Percentiles rank a stretch among this genome's conserved stretches.
Conservation (phyloP, 1,284 basidiomycete species). For the Marasmius fiardii region DNA sequence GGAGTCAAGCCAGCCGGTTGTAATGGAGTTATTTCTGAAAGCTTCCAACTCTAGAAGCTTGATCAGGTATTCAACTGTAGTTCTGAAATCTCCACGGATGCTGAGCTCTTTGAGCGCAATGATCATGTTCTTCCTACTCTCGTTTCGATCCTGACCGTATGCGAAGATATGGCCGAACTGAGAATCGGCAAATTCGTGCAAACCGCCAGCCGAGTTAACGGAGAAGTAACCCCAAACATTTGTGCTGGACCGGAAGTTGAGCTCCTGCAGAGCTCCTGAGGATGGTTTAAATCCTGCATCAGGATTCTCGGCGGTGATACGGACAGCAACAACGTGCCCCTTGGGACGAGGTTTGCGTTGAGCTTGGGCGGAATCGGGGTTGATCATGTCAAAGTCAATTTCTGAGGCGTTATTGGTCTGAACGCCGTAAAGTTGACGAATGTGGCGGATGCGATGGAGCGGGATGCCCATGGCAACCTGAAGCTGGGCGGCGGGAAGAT, state of each 20-base stretch:
- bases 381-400: constrained; percentile 95
- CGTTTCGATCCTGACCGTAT: constrained; percentile 94
- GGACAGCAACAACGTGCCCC: constrained; percentile 98
- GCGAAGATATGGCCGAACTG: constrained; percentile 99
- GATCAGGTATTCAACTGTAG: constrained; percentile 98
- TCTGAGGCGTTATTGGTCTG: constrained; percentile 84
- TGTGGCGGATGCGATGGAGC: constrained; percentile 93
- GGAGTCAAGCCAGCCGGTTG: constrained; percentile 98
- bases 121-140: constrained; percentile 99
- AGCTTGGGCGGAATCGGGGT: constrained; percentile 81
- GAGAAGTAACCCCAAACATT: constrained; percentile 99
- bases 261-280: constrained; percentile 93
- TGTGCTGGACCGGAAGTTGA: constrained; percentile 99
- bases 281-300: constrained; percentile 99
- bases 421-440: constrained; percentile 94
- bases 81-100: constrained; percentile 98
- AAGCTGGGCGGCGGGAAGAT: constrained; percentile 95
- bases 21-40: constrained; percentile 97
- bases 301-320: constrained; percentile 99
- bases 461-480: constrained; percentile 99
- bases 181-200: constrained; percentile 98
- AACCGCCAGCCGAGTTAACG: constrained; percentile 90
- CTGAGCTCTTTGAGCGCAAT: constrained; percentile 97
- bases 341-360: constrained; percentile 97
- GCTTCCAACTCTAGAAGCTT: constrained; percentile 95